A percentile compares a stretch with the other conserved stretches of the same genome.
phyloP scores from a whole-genome alignment of 2,329 filamentous ascomycete genomes.

The Cryphonectria nitschkei region DNA sequence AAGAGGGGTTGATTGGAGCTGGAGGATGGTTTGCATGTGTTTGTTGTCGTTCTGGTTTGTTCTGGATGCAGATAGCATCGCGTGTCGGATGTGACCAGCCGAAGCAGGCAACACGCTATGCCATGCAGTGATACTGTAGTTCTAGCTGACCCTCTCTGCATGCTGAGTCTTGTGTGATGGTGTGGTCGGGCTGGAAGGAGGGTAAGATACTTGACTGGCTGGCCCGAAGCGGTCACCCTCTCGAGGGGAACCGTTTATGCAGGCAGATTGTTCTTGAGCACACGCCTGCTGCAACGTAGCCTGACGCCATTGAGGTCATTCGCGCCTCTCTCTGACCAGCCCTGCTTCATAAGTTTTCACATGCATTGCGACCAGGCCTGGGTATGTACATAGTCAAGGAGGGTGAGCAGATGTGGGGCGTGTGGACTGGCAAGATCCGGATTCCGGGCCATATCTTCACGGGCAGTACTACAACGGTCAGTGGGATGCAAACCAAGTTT shows the following conservation, averaged over 20 bases:
- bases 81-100: slow-evolving; percentile 9
- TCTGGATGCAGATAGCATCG: background rate
- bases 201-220: background rate
- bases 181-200: slow-evolving; percentile 1
- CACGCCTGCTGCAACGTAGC: background rate
- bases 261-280: background rate
- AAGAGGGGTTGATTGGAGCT: too few relatives aligned
- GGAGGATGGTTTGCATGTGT: slow-evolving; percentile 1
- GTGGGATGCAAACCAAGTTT: background rate
- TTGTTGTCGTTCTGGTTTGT: background rate
- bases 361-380: background rate
- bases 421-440: background rate
- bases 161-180: background rate
- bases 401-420: slow-evolving; percentile 9
- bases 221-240: background rate
- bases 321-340: background rate
- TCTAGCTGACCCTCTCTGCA: background rate
- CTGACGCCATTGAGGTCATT: slow-evolving; percentile 16
- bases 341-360: too few relatives aligned
- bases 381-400: background rate
- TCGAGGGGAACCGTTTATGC: background rate
- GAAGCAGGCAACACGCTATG: background rate
- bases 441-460: slow-evolving; percentile 18
- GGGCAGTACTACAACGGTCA: background rate
- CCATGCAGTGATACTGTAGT: background rate